Conservation (phyloP, 768 basidiomycete genomes). For the Clitopilus passeckerianus region DNA sequence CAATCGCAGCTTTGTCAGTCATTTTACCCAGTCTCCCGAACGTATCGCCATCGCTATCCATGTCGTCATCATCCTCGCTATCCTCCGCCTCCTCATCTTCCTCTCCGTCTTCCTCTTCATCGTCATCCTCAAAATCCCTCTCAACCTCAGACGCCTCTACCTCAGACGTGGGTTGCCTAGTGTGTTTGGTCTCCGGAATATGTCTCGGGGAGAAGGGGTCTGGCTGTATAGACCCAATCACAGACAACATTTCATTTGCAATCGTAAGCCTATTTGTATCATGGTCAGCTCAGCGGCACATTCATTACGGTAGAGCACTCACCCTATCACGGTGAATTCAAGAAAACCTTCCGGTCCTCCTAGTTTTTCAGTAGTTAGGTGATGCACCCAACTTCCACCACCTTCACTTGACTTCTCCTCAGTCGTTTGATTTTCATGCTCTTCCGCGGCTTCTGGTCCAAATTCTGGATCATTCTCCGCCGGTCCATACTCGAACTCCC, state of each 20-base stretch:
- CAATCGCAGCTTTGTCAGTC: slow-evolving; percentile 16
- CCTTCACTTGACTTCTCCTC: slow-evolving; percentile 30
- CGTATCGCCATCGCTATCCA: slow-evolving; percentile 21
- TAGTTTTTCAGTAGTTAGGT: slow-evolving; percentile 58
- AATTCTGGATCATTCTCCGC: slow-evolving; percentile 78
- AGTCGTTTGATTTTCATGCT: slow-evolving; percentile 16
- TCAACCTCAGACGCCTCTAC: slow-evolving; percentile 11
- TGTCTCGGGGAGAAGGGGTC: slow-evolving; percentile 72
- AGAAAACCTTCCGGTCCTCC: slow-evolving; percentile 66
- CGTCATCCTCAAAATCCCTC: slow-evolving; percentile 10
- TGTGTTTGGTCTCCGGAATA: slow-evolving; percentile 20
- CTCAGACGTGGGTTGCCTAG: slow-evolving; percentile 5
- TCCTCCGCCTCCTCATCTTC: slow-evolving; percentile 12
- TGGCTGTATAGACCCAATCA: slow-evolving; percentile 76
- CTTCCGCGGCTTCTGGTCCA: slow-evolving; percentile 30
- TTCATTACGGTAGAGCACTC: slow-evolving; percentile 17
- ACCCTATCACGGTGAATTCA: slow-evolving; percentile 90
- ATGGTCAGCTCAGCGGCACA: slow-evolving; percentile 4
- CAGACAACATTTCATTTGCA: slow-evolving; percentile 90
- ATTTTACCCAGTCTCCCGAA: slow-evolving; percentile 19
- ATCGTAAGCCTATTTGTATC: slow-evolving; percentile 60
- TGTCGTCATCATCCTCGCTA: slow-evolving; percentile 16
- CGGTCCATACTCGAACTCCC: slow-evolving; percentile 84
- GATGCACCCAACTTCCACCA: slow-evolving; percentile 79
- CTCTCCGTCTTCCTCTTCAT: slow-evolving; percentile 4